Evolutionary conservation across 2,329 filamentous ascomycete species (phyloP).

Genomic region (Ophiostoma sp.): DNA sequence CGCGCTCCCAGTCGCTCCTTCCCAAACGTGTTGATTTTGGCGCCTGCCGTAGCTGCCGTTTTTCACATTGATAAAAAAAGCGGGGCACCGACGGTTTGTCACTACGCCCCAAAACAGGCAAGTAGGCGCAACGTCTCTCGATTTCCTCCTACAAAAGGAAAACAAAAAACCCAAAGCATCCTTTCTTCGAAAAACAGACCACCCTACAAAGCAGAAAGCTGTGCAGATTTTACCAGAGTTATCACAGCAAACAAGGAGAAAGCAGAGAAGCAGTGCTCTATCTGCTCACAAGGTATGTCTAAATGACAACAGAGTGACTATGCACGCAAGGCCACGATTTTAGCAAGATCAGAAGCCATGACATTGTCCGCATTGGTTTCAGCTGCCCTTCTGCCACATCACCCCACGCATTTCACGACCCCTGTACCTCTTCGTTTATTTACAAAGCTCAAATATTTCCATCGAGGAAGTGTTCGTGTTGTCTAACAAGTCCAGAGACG

Average conservation of each 20-base stretch:
- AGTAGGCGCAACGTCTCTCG: not conserved
- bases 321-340: not conserved
- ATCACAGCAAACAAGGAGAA: not conserved
- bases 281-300: not conserved
- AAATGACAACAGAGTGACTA: not conserved
- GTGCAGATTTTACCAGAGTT: not conserved
- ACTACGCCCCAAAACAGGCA: conserved; percentile 4
- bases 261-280: conserved; percentile 4
- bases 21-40: not conserved
- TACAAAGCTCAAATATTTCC: not conserved
- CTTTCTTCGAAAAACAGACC: not conserved
- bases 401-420: not conserved
- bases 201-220: not conserved
- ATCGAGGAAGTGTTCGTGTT: not conserved
- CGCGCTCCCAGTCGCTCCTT: not conserved
- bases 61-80: not conserved
- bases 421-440: not conserved
- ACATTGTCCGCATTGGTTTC: not conserved
- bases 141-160: not conserved
- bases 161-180: not conserved
- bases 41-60: not conserved
- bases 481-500: not conserved
- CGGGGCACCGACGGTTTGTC: not conserved
- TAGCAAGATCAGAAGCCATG: not conserved
- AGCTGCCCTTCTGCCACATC: not conserved